phyloP scores from a whole-genome alignment of 257 asterid species.

The Plantago elongata region DNA sequence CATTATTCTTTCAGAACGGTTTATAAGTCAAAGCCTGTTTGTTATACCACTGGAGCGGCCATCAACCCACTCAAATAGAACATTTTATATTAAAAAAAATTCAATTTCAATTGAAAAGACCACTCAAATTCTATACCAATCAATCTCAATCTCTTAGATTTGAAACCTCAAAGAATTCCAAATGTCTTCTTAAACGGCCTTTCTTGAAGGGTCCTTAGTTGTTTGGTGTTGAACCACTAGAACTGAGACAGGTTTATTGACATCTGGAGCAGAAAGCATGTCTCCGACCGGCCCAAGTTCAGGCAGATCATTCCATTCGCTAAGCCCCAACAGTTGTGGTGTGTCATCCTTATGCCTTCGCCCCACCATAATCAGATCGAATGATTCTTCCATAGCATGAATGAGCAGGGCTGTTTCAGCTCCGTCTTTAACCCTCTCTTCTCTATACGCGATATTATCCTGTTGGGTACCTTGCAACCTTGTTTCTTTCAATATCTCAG shows the following conservation, averaged over 20 bases:
- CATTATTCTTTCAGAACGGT: not conserved
- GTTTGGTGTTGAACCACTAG: slow-evolving; percentile 77
- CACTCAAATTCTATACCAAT: too few relatives aligned
- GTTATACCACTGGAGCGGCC: too few relatives aligned
- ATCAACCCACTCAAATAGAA: too few relatives aligned
- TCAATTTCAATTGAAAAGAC: too few relatives aligned
- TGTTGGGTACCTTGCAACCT: slow-evolving; percentile 53
- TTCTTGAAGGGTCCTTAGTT: slow-evolving; percentile 20
- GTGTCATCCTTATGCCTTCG: slow-evolving; percentile 62
- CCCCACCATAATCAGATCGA: slow-evolving; percentile 78
- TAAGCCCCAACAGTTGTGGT: slow-evolving; percentile 62
- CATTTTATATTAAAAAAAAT: too few relatives aligned
- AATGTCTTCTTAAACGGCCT: not conserved
- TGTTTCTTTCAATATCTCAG: slow-evolving; percentile 63
- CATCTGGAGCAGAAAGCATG: slow-evolving; percentile 69
- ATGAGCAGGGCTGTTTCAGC: slow-evolving; percentile 75
- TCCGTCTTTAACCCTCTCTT: slow-evolving; percentile 82
- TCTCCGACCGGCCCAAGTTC: slow-evolving; percentile 85
- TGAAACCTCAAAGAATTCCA: not conserved
- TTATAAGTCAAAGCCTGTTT: not conserved
- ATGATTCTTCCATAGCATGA: slow-evolving; percentile 64
- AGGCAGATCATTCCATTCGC: slow-evolving; percentile 80
- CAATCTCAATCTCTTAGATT: not conserved
- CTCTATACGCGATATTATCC: slow-evolving; percentile 61
- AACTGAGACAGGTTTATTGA: slow-evolving; percentile 53